phyloP scores from a whole-genome alignment of 768 basidiomycete species.

The Russula compacta region DNA sequence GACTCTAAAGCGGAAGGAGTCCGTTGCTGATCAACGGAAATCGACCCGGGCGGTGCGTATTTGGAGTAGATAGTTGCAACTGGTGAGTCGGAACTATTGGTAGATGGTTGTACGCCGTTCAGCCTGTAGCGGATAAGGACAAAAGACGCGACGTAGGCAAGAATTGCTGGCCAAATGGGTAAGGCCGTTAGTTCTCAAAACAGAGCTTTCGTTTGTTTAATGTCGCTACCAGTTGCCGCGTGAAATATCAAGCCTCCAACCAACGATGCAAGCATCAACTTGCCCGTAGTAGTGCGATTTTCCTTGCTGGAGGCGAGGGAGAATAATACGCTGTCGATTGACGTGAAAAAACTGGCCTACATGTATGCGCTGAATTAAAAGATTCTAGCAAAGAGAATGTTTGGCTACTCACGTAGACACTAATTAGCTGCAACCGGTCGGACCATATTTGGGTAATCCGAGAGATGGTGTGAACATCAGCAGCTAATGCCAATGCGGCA shows the following conservation, averaged over 20 bases:
- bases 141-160: conserved; percentile 15
- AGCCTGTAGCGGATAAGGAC: conserved; percentile 13
- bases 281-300: neutral
- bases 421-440: conserved; percentile 10
- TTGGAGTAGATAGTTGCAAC: neutral
- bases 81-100: neutral
- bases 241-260: conserved; percentile 14
- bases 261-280: conserved; percentile 8
- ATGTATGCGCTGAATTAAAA: neutral
- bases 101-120: neutral
- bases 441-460: conserved; percentile 14
- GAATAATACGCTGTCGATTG: conserved; percentile 15
- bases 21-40: neutral
- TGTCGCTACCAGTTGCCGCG: conserved; percentile 7
- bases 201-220: neutral
- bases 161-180: conserved; percentile 1
- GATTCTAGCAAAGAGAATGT: neutral
- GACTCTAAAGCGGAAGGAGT: conserved; percentile 7
- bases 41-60: neutral
- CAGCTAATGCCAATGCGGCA: neutral
- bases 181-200: neutral
- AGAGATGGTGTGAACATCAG: conserved; percentile 8
- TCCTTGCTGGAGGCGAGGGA: conserved; percentile 10
- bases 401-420: conserved; percentile 12
- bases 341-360: conserved; percentile 16